Evolutionary conservation across 1,284 basidiomycete species (phyloP).

Genomic region (Apiotrichum siamense): DNA sequence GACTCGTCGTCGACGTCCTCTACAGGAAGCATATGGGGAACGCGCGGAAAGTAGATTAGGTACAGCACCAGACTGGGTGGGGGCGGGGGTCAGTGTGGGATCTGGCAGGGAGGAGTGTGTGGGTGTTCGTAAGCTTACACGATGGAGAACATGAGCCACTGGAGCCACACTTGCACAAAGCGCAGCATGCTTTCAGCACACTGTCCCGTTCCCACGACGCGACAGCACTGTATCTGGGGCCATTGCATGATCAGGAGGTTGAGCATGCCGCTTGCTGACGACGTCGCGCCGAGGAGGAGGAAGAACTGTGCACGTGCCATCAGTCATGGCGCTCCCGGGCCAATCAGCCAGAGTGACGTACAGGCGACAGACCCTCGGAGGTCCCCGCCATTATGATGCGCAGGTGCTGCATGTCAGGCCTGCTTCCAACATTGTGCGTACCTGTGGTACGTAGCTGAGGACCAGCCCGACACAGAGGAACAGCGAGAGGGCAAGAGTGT

Average conservation of each 20-base stretch:
- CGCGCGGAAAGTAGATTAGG: conserved; percentile 82
- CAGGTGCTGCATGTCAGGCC: too few species aligned
- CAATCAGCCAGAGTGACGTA: conserved; percentile 12
- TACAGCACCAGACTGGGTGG: conserved; percentile 70
- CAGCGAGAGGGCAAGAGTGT: conserved; percentile 62
- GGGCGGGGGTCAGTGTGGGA: too few species aligned
- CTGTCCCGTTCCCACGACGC: conserved; percentile 53
- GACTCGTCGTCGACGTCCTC: conserved; percentile 46
- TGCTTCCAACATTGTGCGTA: too few species aligned
- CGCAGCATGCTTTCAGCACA: conserved; percentile 81
- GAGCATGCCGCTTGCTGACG: conserved; percentile 68
- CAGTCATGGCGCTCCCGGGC: conserved; percentile 10
- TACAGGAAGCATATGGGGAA: conserved; percentile 21
- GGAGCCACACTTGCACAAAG: conserved; percentile 71
- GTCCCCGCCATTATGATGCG: conserved; percentile 55
- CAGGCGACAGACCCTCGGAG: conserved; percentile 79
- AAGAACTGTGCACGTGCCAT: too few species aligned
- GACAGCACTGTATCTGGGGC: conserved; percentile 76
- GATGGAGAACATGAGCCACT: conserved; percentile 79
- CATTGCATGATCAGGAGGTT: conserved; percentile 91
- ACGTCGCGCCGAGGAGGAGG: conserved; percentile 84
- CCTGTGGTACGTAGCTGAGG: conserved; percentile 84
- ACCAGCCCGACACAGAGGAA: conserved; percentile 73
- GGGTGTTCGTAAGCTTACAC: conserved; percentile 57
- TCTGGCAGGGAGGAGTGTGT: not conserved